These are phyloP conservation scores for Lactifluus echinatus DNA, from an alignment of 768 basidiomycete genomes.

Conservation along the genomic window DNA sequence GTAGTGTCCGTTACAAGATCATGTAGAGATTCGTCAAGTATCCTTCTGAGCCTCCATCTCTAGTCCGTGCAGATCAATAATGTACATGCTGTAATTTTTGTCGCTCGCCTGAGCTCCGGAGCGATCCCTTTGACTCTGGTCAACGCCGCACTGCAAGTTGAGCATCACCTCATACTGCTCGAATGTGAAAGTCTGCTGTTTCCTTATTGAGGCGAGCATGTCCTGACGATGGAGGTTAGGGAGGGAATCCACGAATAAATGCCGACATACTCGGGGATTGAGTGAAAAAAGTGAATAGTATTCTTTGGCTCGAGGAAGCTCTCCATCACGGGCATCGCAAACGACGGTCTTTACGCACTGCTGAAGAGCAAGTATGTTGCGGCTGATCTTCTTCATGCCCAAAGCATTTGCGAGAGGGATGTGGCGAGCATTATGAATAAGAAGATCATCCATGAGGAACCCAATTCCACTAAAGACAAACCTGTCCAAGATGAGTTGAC, in stretches of 20 bases:
- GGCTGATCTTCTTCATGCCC: slow-evolving; percentile 79
- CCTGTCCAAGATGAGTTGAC: slow-evolving; percentile 32
- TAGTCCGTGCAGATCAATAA: slow-evolving; percentile 82
- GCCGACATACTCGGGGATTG: slow-evolving; percentile 56
- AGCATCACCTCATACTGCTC: slow-evolving; percentile 93
- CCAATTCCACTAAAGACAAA: slow-evolving; percentile 86
- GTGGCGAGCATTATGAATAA: slow-evolving; percentile 66
- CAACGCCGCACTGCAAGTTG: slow-evolving; percentile 80
- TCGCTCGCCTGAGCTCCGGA: slow-evolving; percentile 47
- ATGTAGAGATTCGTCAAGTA: slow-evolving; percentile 8
- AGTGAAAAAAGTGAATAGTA: slow-evolving; percentile 77
- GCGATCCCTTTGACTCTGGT: slow-evolving; percentile 46
- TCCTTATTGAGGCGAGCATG: slow-evolving; percentile 65
- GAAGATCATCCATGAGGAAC: slow-evolving; percentile 72
- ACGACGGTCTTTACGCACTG: slow-evolving; percentile 80
- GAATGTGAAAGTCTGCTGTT: slow-evolving; percentile 62
- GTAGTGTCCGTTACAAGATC: neutral
- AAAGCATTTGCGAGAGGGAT: slow-evolving; percentile 61
- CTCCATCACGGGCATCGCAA: slow-evolving; percentile 48
- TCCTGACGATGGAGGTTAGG: slow-evolving; percentile 35
- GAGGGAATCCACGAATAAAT: neutral
- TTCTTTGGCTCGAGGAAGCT: slow-evolving; percentile 65
- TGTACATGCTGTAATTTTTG: slow-evolving; percentile 75
- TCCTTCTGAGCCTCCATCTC: slow-evolving; percentile 46
- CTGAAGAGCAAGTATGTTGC: slow-evolving; percentile 86